Percentiles rank a stretch among this genome's conserved stretches.
Evolutionary conservation across 768 basidiomycete genomes (phyloP).

Genomic region (Lanmaoa pseudosensibilis): DNA sequence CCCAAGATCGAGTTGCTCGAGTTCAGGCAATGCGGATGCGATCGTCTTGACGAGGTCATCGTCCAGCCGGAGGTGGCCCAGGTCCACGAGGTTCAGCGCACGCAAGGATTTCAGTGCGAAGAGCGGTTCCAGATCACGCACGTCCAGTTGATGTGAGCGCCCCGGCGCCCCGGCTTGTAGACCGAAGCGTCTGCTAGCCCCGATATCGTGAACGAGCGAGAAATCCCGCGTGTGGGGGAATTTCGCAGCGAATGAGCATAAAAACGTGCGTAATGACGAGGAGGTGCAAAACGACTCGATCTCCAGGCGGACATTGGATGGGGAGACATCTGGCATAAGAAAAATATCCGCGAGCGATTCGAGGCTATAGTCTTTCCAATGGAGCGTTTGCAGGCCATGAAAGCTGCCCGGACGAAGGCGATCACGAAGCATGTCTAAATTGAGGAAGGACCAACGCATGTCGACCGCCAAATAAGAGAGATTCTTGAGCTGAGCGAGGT

Average conservation of each 20-base stretch:
- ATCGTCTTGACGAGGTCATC: conserved; percentile 21
- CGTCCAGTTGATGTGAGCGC: conserved; percentile 17
- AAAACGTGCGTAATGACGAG: conserved; percentile 13
- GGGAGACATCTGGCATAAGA: conserved; percentile 17
- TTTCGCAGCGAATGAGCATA: conserved; percentile 6
- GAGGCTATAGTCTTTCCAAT: conserved; percentile 26
- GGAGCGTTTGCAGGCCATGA: conserved; percentile 13
- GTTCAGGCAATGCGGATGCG: conserved; percentile 14
- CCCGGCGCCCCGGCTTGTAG: conserved; percentile 14
- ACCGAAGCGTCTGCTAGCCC: conserved; percentile 22
- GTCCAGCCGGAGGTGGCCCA: conserved; percentile 17
- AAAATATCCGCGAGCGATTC: conserved; percentile 18
- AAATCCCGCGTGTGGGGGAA: conserved; percentile 15
- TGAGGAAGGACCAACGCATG: conserved; percentile 25
- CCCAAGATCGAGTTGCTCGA: conserved; percentile 18
- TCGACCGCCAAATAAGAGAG: conserved; percentile 23
- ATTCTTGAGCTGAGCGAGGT: conserved; percentile 21
- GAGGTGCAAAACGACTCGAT: conserved; percentile 26
- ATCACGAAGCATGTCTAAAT: conserved; percentile 13
- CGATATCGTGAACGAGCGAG: conserved; percentile 24
- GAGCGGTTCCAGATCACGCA: conserved; percentile 16
- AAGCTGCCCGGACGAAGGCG: conserved; percentile 13
- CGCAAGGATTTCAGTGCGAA: conserved; percentile 13
- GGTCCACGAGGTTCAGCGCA: conserved; percentile 10
- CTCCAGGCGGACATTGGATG: conserved; percentile 14